Evolutionary conservation across 257 asterid genomes (phyloP).

Genomic region (Henckelia pumila): DNA sequence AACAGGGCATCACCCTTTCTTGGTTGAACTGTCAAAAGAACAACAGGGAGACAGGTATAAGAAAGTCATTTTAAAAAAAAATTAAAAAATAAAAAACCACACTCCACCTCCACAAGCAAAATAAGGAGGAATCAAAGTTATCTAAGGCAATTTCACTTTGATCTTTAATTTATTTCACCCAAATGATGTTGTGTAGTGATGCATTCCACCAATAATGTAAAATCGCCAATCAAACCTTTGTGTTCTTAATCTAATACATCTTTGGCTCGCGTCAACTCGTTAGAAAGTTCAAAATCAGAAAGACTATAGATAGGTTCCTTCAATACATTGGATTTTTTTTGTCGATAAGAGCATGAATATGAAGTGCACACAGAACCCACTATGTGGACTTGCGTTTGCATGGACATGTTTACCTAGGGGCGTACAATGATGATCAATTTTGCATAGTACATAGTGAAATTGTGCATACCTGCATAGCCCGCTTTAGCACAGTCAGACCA

Average conservation of each 20-base stretch:
- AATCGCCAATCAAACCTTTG: neutral
- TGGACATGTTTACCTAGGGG: neutral
- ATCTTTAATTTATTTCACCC: neutral
- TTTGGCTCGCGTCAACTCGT: neutral
- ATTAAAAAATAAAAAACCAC: neutral
- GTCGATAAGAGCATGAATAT: neutral
- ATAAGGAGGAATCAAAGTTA: neutral
- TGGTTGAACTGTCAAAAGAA: slow-evolving; percentile 63
- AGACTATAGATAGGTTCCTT: neutral
- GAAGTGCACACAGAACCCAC: too few relatives aligned
- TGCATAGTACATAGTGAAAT: neutral
- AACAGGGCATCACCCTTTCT: slow-evolving; percentile 68
- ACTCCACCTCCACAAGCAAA: neutral
- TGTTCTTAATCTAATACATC: neutral
- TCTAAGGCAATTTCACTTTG: neutral
- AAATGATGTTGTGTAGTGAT: neutral
- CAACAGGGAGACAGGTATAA: slow-evolving; percentile 11
- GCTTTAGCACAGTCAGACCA: slow-evolving; percentile 85
- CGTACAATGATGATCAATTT: neutral
- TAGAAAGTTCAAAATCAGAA: too few relatives aligned
- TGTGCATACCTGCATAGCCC: slow-evolving; percentile 69
- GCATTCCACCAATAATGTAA: neutral
- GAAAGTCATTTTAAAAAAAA: neutral
- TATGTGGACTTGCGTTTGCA: neutral
- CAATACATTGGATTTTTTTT: neutral